phyloP scores from a whole-genome alignment of 371 early-diverging fungal species.

The Lichtheimia hyalospora region DNA sequence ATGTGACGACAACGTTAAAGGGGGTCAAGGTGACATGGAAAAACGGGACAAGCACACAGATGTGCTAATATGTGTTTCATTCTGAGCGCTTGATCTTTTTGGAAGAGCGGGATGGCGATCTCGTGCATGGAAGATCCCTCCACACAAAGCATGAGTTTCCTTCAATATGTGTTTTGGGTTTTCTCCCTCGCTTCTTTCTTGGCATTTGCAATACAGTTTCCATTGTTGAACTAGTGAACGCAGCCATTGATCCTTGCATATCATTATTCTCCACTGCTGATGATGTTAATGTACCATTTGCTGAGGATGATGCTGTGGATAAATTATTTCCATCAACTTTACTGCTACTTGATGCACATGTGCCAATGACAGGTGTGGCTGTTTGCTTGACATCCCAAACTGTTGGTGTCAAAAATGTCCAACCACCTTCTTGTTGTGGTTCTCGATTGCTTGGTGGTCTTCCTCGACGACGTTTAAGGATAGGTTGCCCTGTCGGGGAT shows the following conservation, averaged over 20 bases:
- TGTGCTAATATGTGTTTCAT: background rate
- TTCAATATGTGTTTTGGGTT: conserved; percentile 47
- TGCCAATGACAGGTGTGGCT: background rate
- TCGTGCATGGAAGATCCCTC: conserved; percentile 20
- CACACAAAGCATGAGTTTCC: conserved; percentile 56
- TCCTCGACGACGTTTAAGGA: conserved; percentile 46
- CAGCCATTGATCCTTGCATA: conserved; percentile 34
- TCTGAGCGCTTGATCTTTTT: conserved; percentile 3
- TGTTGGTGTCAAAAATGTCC: conserved; percentile 48
- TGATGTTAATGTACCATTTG: background rate
- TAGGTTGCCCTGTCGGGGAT: conserved; percentile 32
- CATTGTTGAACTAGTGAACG: conserved; percentile 43
- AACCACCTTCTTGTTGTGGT: conserved; percentile 28
- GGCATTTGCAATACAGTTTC: conserved; percentile 41
- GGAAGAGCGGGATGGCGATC: conserved; percentile 1
- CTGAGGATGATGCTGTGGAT: background rate
- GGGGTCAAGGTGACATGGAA: background rate
- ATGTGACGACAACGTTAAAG: conserved; percentile 1
- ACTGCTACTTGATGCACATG: background rate
- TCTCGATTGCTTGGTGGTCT: conserved; percentile 38
- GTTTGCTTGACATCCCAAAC: conserved; percentile 41
- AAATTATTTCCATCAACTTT: conserved; percentile 1
- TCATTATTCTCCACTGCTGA: conserved; percentile 3
- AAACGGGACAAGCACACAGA: background rate
- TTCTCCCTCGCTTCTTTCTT: conserved; percentile 46